Percentiles rank a stretch among this genome's conserved stretches.
Evolutionary conservation across 2,329 filamentous ascomycete genomes (phyloP).

Genomic region (Sporothrix euskadiensis): DNA sequence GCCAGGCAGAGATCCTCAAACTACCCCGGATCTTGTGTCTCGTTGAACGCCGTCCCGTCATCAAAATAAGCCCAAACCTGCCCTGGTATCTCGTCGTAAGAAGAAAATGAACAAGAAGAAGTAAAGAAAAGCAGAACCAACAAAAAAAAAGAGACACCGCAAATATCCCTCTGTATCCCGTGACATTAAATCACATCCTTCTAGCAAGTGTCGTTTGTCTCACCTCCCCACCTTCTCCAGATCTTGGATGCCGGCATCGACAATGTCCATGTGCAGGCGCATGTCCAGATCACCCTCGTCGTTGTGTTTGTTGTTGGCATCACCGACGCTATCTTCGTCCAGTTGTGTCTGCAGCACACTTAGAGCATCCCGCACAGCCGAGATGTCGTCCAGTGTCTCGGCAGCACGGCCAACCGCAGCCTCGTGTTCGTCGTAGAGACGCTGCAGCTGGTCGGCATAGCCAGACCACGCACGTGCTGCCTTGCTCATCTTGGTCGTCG

Average conservation of each 20-base stretch:
- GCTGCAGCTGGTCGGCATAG: constrained; percentile 23
- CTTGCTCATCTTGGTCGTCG: not conserved
- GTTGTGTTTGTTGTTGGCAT: not conserved
- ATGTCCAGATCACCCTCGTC: constrained; percentile 23
- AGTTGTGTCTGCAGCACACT: constrained; percentile 15
- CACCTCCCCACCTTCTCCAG: constrained; percentile 15
- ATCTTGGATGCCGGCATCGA: constrained; percentile 27
- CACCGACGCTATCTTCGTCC: not conserved
- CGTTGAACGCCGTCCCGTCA: constrained; percentile 3
- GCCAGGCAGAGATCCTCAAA: not conserved
- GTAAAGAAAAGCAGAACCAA: not conserved
- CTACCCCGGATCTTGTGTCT: not conserved
- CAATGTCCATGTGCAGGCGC: constrained; percentile 28
- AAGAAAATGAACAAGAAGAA: not conserved
- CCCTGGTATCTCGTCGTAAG: constrained; percentile 14
- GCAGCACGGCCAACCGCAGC: not conserved
- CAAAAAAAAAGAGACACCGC: not conserved
- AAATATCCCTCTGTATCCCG: not conserved
- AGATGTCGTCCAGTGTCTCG: constrained; percentile 26
- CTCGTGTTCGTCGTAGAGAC: constrained; percentile 23
- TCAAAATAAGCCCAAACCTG: not conserved
- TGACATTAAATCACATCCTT: not conserved
- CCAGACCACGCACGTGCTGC: constrained; percentile 22
- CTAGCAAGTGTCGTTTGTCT: not conserved
- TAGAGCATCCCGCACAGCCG: constrained; percentile 21